Evolutionary conservation across 2,329 filamentous ascomycete genomes (phyloP).

Genomic region (Alternaria sp.): DNA sequence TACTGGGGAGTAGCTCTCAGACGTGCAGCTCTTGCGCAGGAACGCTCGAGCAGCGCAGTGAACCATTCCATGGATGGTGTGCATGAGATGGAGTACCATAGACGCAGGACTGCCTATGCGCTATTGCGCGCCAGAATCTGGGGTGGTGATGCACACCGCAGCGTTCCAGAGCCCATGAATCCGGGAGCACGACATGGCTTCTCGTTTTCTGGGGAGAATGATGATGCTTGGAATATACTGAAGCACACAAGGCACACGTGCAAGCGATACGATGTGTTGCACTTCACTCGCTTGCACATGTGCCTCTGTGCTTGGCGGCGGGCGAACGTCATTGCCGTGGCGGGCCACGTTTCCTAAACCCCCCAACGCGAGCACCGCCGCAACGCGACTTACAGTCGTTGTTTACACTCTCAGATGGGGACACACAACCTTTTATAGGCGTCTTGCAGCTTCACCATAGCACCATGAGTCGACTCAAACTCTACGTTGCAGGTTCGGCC

Average conservation of each 20-base stretch:
- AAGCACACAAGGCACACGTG: neutral
- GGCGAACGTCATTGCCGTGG: constrained; percentile 12
- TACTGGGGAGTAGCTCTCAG: neutral
- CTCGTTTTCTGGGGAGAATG: neutral
- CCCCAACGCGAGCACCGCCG: constrained; percentile 24
- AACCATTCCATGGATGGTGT: neutral
- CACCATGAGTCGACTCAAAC: constrained; percentile 46
- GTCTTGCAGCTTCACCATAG: constrained; percentile 13
- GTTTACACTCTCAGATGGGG: constrained; percentile 23
- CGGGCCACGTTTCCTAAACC: constrained; percentile 18
- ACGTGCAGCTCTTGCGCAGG: constrained; percentile 8
- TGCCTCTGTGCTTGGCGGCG: neutral
- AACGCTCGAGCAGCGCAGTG: constrained; percentile 9
- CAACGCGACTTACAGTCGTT: constrained; percentile 19
- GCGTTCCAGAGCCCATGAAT: neutral
- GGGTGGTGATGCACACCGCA: neutral
- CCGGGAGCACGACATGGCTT: neutral
- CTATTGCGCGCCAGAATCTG: constrained; percentile 1
- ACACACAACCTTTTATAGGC: constrained; percentile 18
- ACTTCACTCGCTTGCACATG: no score
- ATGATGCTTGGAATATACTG: neutral
- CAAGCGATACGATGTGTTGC: neutral
- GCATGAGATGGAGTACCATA: neutral
- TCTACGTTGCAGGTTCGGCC: constrained; percentile 67
- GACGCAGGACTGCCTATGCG: neutral